phyloP scores from a whole-genome alignment of 345 rosid genomes.

The Noccaea bulbosa region DNA sequence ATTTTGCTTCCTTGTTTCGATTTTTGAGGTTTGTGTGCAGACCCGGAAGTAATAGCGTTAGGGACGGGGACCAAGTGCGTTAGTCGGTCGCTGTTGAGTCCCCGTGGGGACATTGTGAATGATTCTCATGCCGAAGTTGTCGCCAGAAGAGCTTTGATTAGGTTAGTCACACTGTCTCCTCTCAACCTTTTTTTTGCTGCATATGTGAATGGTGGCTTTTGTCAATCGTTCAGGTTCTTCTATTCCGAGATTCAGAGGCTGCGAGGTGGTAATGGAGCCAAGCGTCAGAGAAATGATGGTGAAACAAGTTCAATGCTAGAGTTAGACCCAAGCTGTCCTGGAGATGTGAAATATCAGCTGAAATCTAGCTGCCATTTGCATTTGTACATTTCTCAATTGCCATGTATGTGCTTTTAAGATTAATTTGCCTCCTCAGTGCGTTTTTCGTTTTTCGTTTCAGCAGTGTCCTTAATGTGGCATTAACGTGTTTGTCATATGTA shows the following conservation, averaged over 20 bases:
- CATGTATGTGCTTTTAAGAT: slow-evolving; percentile 57
- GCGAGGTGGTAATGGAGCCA: slow-evolving; percentile 30
- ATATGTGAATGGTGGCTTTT: slow-evolving; percentile 1
- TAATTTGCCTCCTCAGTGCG: neutral
- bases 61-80: slow-evolving; percentile 94
- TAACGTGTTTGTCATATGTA: slow-evolving; percentile 34
- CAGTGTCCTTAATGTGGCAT: neutral
- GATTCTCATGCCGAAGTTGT: slow-evolving; percentile 92
- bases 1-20: neutral
- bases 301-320: slow-evolving; percentile 45
- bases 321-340: slow-evolving; percentile 39
- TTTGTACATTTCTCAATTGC: slow-evolving; percentile 85
- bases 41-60: slow-evolving; percentile 65
- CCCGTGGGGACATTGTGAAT: slow-evolving; percentile 75
- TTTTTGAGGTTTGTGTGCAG: slow-evolving; percentile 44
- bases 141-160: slow-evolving; percentile 79
- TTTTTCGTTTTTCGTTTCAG: neutral
- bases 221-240: slow-evolving; percentile 57
- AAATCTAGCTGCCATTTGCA: slow-evolving; percentile 72
- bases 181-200: neutral
- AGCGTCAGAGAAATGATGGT: slow-evolving; percentile 38
- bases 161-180: slow-evolving; percentile 38
- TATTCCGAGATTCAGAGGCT: slow-evolving; percentile 65
- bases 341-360: slow-evolving; percentile 50
- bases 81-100: slow-evolving; percentile 63